Evolutionary conservation across 306 rosid genomes (phyloP).

Genomic region (Sicyos edulis): DNA sequence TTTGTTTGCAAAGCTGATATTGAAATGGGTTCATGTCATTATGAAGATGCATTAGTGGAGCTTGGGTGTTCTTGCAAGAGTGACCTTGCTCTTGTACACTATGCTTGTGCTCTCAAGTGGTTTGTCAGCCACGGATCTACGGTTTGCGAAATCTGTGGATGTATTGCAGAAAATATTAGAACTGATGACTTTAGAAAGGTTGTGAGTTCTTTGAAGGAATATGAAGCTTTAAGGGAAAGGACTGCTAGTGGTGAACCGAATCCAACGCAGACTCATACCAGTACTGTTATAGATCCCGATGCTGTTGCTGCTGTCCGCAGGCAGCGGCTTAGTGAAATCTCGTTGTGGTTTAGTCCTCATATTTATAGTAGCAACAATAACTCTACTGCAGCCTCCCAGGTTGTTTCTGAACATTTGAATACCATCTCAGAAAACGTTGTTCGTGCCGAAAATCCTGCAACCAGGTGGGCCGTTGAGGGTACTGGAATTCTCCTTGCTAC

Average conservation of each 20-base stretch:
- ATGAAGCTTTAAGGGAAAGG: constrained; percentile 80
- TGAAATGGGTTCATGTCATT: constrained; percentile 61
- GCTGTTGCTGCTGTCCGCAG: constrained; percentile 92
- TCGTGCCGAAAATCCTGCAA: constrained; percentile 58
- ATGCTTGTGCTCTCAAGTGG: constrained; percentile 96
- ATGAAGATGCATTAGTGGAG: constrained; percentile 55
- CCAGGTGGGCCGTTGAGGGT: constrained; percentile 89
- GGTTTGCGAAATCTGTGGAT: constrained; percentile 86
- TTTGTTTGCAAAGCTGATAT: constrained; percentile 64
- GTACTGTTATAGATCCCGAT: constrained; percentile 71
- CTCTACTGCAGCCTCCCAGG: constrained; percentile 49
- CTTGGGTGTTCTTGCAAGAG: constrained; percentile 95
- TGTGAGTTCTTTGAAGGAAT: constrained; percentile 65
- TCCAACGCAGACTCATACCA: constrained; percentile 37
- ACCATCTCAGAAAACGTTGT: constrained; percentile 42
- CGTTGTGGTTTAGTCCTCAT: constrained; percentile 85
- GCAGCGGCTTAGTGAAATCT: constrained; percentile 82
- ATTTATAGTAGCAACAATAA: constrained; percentile 36
- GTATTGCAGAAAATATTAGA: constrained; percentile 64
- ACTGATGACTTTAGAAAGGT: constrained; percentile 64
- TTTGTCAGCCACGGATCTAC: constrained; percentile 92
- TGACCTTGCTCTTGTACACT: constrained; percentile 89
- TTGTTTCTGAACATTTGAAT: constrained; percentile 53
- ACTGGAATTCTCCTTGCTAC: constrained; percentile 95
- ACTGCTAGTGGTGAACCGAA: constrained; percentile 66